A percentile compares a stretch with the other conserved stretches of the same genome.
Conservation (phyloP, 768 basidiomycete species). For the Tylopilus balloui region DNA sequence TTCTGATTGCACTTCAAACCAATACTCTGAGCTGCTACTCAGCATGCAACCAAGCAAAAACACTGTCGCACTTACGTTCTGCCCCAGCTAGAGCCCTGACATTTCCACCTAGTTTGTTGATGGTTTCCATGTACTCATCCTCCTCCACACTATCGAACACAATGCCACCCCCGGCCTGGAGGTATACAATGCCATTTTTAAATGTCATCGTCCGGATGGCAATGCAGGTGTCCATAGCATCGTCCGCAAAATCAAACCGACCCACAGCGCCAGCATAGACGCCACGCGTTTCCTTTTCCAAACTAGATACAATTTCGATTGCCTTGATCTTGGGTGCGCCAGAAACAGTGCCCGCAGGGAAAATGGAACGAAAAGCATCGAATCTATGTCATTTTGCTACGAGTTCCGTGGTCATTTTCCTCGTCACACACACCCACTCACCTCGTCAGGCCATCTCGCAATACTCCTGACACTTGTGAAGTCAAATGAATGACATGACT, state of each 20-base stretch:
- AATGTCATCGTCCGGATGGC: constrained; percentile 98
- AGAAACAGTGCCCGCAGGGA: constrained; percentile 97
- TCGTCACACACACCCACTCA: constrained; percentile 27
- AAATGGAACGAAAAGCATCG: constrained; percentile 98
- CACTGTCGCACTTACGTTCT: constrained; percentile 60
- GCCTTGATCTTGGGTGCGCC: constrained; percentile 99
- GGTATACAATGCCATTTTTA: constrained; percentile 85
- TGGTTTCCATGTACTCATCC: constrained; percentile 93
- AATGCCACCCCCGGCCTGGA: constrained; percentile 96
- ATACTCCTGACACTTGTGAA: constrained; percentile 83
- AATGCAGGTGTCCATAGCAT: constrained; percentile 98
- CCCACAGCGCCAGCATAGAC: constrained; percentile 98
- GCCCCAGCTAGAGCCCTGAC: constrained; percentile 79
- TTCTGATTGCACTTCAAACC: constrained; percentile 60
- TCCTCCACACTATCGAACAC: constrained; percentile 96
- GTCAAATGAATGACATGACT: constrained; percentile 98
- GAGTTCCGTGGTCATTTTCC: constrained; percentile 3
- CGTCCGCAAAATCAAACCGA: constrained; percentile 92
- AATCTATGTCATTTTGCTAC: constrained; percentile 50
- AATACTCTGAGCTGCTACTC: constrained; percentile 49
- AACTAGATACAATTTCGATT: constrained; percentile 81
- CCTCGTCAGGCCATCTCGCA: constrained; percentile 84
- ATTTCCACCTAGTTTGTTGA: constrained; percentile 92
- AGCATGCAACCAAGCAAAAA: constrained; percentile 12
- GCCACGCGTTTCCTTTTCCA: constrained; percentile 87